Conservation (phyloP, 768 basidiomycete genomes). For the Tylopilus subfusipes region DNA sequence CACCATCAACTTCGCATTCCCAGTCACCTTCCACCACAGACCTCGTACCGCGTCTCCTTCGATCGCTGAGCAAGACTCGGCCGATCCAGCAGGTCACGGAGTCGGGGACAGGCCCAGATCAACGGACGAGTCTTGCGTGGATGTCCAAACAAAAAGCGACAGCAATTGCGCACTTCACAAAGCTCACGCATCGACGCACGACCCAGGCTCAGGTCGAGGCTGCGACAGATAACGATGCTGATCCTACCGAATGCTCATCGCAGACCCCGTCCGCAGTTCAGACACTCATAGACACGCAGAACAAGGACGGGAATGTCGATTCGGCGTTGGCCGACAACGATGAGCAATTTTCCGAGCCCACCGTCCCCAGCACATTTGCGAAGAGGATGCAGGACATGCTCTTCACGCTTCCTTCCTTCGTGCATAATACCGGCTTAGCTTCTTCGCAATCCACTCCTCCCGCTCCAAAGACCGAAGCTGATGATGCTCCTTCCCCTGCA, state of each 20-base stretch:
- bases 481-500: conserved; percentile 8
- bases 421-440: conserved; percentile 15
- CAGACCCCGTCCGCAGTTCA: conserved; percentile 1
- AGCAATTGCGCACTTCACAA: conserved; percentile 15
- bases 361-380: conserved; percentile 37
- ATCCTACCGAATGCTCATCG: conserved; percentile 6
- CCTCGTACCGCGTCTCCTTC: conserved; percentile 15
- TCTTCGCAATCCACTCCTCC: conserved; percentile 17
- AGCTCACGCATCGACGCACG: conserved; percentile 13
- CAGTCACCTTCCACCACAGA: neutral
- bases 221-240: conserved; percentile 2
- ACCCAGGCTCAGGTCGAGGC: neutral
- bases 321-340: conserved; percentile 6
- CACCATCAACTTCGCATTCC: neutral
- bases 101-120: conserved; percentile 1
- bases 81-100: conserved; percentile 13
- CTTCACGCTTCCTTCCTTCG: conserved; percentile 37
- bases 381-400: conserved; percentile 52
- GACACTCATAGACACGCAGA: conserved; percentile 6
- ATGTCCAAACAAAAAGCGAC: conserved; percentile 17
- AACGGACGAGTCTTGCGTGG: conserved; percentile 2
- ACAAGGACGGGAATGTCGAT: conserved; percentile 2
- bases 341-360: conserved; percentile 35
- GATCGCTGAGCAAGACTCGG: conserved; percentile 19
- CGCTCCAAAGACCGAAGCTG: conserved; percentile 5